phyloP scores from a whole-genome alignment of 805 yeast genomes.

The Candida corydali region DNA sequence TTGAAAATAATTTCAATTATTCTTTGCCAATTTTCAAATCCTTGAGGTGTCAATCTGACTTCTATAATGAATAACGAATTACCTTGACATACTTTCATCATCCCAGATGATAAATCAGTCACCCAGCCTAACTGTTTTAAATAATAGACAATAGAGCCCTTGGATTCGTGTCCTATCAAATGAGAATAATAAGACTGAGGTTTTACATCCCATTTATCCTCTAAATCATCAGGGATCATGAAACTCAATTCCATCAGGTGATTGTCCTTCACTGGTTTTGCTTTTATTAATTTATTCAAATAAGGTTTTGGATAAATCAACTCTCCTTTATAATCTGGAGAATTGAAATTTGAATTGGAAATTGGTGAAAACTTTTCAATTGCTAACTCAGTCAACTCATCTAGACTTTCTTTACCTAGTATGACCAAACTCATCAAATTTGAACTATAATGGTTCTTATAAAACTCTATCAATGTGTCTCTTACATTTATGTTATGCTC shows the following conservation, averaged over 20 bases:
- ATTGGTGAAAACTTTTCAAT: slow-evolving; percentile 60
- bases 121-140: slow-evolving; percentile 79
- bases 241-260: slow-evolving; percentile 66
- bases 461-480: slow-evolving; percentile 73
- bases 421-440: slow-evolving; percentile 86
- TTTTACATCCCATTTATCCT: slow-evolving; percentile 54
- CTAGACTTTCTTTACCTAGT: slow-evolving; percentile 76
- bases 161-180: slow-evolving; percentile 87
- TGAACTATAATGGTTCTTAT: slow-evolving; percentile 69
- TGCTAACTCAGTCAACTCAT: slow-evolving; percentile 69
- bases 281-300: slow-evolving; percentile 52
- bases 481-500: slow-evolving; percentile 67
- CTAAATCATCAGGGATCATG: slow-evolving; percentile 69
- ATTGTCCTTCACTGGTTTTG: slow-evolving; percentile 80
- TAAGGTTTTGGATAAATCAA: slow-evolving; percentile 49
- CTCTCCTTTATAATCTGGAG: slow-evolving; percentile 41
- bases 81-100: slow-evolving; percentile 60
- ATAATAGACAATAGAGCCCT: slow-evolving; percentile 72
- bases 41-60: slow-evolving; percentile 72
- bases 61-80: slow-evolving; percentile 65
- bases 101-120: slow-evolving; percentile 71
- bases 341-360: slow-evolving; percentile 44
- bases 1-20: slow-evolving; percentile 62
- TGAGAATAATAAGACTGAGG: slow-evolving; percentile 76
- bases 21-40: slow-evolving; percentile 59